Base-by-base conservation (phyloP, 768 basidiomycete genomes). In the Mycena vulgaris region DNA sequence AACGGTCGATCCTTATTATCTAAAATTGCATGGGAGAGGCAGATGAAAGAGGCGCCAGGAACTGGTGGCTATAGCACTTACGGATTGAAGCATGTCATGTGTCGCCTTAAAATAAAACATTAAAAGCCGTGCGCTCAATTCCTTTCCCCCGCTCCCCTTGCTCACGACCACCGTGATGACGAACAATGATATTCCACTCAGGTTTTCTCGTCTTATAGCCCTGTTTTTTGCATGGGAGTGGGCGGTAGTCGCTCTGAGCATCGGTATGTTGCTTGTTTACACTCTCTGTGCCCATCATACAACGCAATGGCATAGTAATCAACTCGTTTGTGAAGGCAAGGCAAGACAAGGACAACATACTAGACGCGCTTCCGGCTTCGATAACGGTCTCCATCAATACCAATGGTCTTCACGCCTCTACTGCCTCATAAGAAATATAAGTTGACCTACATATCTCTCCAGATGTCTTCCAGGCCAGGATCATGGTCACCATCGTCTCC, bases 301-400 rank as follows among this genome's bases (percentile, higher is more conserved):
- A 10, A 40, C 49, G n/a, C n/a, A n/a, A n/a, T n/a, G n/a, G n/a
- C n/a, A n/a, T n/a, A 86, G 85, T 80, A 48, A 78, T 86, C 28
- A 85, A 83, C 69, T 82, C 84, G 5, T 66, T 83, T 57, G 79
- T 85, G 65, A 83, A 83, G 69, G 82, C 86, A 19, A 82, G 85
- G 69, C 76, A 82, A 55, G 67, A 80, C 64, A 82, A 86, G 72
- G 75, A 74, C 37, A 40, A 53, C 17, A 69, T 87, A 47, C 78
- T 60, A 59, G 78, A 75, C 37, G 61, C 72, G 42, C 81, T 81
- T 4, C 79, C 83, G 3, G 21, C 78, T 16, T 80, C 80, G 23
- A 79, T 80, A 10, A 65, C 74, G 8, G 71, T 88, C 31, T 68
- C 74, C 45, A 80, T 89, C 69, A 71, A 87, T 76, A 82, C 80